Evolutionary conservation across 345 rosid species (phyloP).

Genomic region (Citropsis articulata): DNA sequence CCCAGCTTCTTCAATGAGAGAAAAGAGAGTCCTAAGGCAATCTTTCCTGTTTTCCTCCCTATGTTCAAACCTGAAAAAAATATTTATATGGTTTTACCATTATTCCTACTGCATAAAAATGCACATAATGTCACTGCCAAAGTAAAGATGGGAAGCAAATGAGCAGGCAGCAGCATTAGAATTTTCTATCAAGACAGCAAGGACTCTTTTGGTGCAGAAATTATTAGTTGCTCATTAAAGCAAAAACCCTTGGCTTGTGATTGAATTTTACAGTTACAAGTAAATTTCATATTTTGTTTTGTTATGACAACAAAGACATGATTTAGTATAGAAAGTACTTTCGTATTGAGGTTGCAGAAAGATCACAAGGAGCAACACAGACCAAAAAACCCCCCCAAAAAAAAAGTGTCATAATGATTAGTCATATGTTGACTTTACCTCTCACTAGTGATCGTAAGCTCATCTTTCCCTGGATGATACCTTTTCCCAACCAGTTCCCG

Average conservation of each 20-base stretch:
- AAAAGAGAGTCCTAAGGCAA: constrained; percentile 75
- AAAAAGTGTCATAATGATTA: not conserved
- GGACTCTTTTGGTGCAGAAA: not conserved
- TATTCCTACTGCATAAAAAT: not conserved
- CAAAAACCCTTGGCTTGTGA: not conserved
- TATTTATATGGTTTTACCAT: not conserved
- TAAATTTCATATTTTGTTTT: not conserved
- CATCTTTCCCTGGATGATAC: constrained; percentile 92
- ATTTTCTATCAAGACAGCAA: not conserved
- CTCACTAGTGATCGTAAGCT: constrained; percentile 91
- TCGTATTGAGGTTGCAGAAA: constrained; percentile 1
- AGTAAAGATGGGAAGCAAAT: not conserved
- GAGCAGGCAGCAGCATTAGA: not conserved
- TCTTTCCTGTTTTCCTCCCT: constrained; percentile 96
- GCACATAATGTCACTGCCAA: not conserved
- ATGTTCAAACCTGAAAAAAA: constrained; percentile 76
- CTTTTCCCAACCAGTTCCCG: constrained; percentile 84
- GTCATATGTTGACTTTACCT: constrained; percentile 46
- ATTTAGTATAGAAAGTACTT: not conserved
- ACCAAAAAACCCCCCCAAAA: not conserved
- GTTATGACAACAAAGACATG: not conserved
- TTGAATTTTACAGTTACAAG: not conserved
- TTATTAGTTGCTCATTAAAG: not conserved
- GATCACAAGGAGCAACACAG: not conserved
- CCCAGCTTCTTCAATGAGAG: constrained; percentile 81